phyloP scores from a whole-genome alignment of 2,329 filamentous ascomycete genomes.

The Neurospora sp. region DNA sequence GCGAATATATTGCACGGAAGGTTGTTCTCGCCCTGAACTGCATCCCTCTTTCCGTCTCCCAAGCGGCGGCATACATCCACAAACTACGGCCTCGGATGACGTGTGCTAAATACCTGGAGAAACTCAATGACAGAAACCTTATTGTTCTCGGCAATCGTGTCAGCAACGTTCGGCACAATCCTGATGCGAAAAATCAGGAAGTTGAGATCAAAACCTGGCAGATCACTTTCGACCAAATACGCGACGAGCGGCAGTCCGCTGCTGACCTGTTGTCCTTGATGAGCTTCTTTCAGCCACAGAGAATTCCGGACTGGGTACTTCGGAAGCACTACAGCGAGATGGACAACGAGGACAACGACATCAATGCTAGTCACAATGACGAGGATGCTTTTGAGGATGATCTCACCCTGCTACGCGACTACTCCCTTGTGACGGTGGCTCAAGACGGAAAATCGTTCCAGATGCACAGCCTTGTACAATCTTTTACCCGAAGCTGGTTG shows the following conservation, averaged over 20 bases:
- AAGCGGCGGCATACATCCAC: not conserved
- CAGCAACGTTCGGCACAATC: accelerated
- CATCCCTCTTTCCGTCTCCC: not conserved
- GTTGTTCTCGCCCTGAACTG: not conserved
- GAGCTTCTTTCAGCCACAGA: not conserved
- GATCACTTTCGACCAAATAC: not conserved
- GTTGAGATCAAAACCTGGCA: not conserved
- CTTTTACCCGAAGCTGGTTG: not conserved
- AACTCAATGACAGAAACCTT: no score
- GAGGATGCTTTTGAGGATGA: not conserved
- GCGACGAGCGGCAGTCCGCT: not conserved
- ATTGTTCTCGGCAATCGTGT: no score
- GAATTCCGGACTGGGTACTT: not conserved
- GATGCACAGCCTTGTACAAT: not conserved
- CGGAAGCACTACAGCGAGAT: not conserved
- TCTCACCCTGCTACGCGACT: not conserved
- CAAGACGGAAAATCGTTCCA: not conserved
- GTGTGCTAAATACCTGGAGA: not conserved
- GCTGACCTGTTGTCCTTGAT: not conserved
- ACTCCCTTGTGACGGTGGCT: not conserved
- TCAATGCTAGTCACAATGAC: accelerated
- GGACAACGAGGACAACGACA: no score
- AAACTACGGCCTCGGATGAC: not conserved
- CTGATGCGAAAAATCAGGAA: not conserved
- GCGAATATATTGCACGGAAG: not conserved